Evolutionary conservation across 2,329 filamentous ascomycete genomes (phyloP).

Genomic region (Fusarium sp.): DNA sequence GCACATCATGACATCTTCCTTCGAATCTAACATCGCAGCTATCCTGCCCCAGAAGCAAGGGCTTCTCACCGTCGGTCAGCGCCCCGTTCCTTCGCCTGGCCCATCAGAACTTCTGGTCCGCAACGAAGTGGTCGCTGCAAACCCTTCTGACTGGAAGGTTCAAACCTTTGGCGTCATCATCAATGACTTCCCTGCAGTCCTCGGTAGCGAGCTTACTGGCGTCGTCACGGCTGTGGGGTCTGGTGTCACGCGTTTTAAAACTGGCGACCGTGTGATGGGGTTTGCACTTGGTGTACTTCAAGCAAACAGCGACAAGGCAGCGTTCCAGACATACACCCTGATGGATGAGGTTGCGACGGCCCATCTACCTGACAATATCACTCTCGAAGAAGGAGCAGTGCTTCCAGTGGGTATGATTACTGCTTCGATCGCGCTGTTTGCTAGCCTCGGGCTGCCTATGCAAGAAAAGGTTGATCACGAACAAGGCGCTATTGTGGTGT

Average conservation of each 20-base stretch:
- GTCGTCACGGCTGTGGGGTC: slow-evolving; percentile 13
- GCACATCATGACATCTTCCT: not conserved
- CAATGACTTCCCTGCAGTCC: slow-evolving; percentile 27
- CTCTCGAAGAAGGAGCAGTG: too few species aligned
- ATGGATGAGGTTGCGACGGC: too few species aligned
- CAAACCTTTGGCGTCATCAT: slow-evolving; percentile 47
- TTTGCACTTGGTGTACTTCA: too few species aligned
- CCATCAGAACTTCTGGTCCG: not conserved
- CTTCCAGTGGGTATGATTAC: too few species aligned
- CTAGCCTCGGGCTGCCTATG: too few species aligned
- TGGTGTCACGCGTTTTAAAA: slow-evolving; percentile 8
- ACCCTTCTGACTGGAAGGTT: slow-evolving; percentile 54
- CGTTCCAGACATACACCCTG: too few species aligned
- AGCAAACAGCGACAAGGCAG: too few species aligned
- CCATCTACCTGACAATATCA: too few species aligned
- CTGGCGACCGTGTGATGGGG: slow-evolving; percentile 16
- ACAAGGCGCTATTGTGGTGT: too few species aligned
- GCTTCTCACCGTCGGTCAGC: not conserved
- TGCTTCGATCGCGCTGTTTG: too few species aligned
- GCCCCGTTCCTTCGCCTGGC: not conserved
- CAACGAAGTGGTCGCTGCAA: slow-evolving; percentile 49
- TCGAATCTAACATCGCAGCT: not conserved
- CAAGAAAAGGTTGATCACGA: too few species aligned
- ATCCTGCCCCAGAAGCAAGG: not conserved
- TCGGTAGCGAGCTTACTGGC: slow-evolving; percentile 35